phyloP scores from a whole-genome alignment of 2,329 filamentous ascomycete species.

The Talaromyces amestolkiae region DNA sequence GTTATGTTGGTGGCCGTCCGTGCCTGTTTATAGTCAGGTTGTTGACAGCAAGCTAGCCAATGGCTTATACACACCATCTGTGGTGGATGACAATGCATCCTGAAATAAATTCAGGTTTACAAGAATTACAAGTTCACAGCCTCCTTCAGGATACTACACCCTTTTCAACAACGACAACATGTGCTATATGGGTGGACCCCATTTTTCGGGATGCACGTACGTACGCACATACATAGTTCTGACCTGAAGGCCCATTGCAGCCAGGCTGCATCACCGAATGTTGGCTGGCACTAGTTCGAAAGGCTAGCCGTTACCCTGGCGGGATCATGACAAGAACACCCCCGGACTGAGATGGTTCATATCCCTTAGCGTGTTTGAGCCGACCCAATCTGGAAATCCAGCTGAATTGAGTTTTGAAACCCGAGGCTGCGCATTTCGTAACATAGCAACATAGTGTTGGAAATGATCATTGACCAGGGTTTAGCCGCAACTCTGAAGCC shows the following conservation, averaged over 20 bases:
- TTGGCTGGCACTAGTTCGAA: background rate
- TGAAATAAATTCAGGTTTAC: conserved; percentile 9
- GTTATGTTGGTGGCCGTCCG: conserved; percentile 12
- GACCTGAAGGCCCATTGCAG: conserved; percentile 1
- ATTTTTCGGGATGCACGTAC: conserved; percentile 1
- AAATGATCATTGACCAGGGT: background rate
- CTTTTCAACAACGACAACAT: background rate
- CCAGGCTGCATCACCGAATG: background rate
- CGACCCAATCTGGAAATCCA: conserved; percentile 6
- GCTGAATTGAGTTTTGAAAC: conserved; percentile 14
- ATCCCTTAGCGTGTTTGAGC: conserved; percentile 13
- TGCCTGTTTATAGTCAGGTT: conserved; percentile 16
- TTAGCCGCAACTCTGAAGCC: conserved; percentile 14
- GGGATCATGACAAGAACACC: background rate
- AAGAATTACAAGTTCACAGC: conserved; percentile 6
- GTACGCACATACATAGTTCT: background rate
- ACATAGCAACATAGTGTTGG: background rate
- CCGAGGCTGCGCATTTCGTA: conserved; percentile 7
- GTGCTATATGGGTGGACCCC: conserved; percentile 10
- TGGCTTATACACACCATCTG: background rate
- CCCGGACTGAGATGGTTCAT: background rate
- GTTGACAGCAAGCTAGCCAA: background rate
- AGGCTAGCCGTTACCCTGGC: background rate
- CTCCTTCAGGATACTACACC: conserved; percentile 10
- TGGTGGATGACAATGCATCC: conserved; percentile 15